Base-by-base conservation (phyloP, 208 protist species). In the Trichomonas vaginalis region DNA sequence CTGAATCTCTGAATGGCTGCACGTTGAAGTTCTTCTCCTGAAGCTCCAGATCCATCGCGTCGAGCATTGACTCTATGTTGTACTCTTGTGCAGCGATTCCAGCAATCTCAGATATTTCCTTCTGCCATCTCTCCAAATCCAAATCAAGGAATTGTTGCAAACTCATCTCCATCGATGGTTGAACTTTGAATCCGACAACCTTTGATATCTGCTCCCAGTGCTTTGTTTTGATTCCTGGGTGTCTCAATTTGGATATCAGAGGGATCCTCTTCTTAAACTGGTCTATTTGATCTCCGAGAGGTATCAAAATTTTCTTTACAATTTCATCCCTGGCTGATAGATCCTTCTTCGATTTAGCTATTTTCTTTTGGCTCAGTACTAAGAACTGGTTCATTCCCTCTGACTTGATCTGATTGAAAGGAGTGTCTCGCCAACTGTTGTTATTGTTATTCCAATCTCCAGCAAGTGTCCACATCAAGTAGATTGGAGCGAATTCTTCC, bases 221-320 rank as follows among this genome's bases (percentile, higher is more conserved):
- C 15, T 97, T 42, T 3, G 97, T 96, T 40, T n/a, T n/a, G n/a
- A n/a, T n/a, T n/a, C n/a, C n/a, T n/a, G n/a, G n/a, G n/a, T n/a
- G n/a, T 96, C 99, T 97, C 45, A 99, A 97, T 62, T 97, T 98
- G 87, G 98, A 98, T 46, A 99, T 96, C n/a, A 98, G 98, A 39
- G 98, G 98, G 61, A 99, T 97, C 82, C 99, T 95, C 0, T 98
- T 98, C 42, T 98, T 97, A 96, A 99, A 99, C 95, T 98, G 97
- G 83, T 99, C 98, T 40, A 99, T 98, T 96, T 98, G 82, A 32
- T 90, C 82, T 35, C n/a, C 6, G 12, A 90, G 23, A 48, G 82
- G 82, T 12, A 49, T 48, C 17, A 90, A 48, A 49, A 90, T 39
- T n/a, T 90, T 90, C n/a, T 90, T 40, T 1, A 90, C 42, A 6